Evolutionary conservation across 176 grass and related monocot genomes (phyloP).

Genomic region (Ensete glaucum): DNA sequence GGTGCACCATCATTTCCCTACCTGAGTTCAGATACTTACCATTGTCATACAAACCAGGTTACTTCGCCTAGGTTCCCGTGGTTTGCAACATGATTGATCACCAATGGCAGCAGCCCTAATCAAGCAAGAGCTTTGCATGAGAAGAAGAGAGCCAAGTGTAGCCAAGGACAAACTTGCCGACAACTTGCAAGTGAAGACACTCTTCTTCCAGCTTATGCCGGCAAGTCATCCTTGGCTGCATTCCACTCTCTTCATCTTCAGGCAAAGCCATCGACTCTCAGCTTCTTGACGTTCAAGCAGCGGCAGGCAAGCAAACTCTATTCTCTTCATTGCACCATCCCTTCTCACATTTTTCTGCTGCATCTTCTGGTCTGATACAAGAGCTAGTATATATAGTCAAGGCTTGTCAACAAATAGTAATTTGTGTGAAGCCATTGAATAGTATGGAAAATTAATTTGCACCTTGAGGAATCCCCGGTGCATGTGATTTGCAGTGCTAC

Average conservation of each 20-base stretch:
- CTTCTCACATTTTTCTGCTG: background rate
- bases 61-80: too few relatives aligned
- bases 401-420: too few relatives aligned
- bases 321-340: background rate
- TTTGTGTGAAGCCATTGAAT: background rate
- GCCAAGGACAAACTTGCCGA: conserved; percentile 26
- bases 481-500: background rate
- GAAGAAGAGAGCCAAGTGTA: conserved; percentile 19
- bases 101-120: background rate
- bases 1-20: too few relatives aligned
- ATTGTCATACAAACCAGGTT: too few relatives aligned
- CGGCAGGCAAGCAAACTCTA: background rate
- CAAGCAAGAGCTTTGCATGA: conserved; percentile 14
- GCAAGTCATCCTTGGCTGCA: conserved; percentile 30
- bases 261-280: background rate
- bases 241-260: conserved; percentile 13
- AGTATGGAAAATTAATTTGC: background rate
- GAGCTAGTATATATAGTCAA: conserved; percentile 11
- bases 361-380: background rate
- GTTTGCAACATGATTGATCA: background rate
- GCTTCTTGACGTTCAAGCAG: background rate
- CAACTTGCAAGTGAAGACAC: background rate
- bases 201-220: background rate
- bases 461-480: background rate
- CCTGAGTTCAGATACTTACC: too few relatives aligned